A percentile compares a stretch with the other conserved stretches of the same genome.
phyloP scores from a whole-genome alignment of 371 early-diverging fungal genomes.

The Rhizomucor miehei region DNA sequence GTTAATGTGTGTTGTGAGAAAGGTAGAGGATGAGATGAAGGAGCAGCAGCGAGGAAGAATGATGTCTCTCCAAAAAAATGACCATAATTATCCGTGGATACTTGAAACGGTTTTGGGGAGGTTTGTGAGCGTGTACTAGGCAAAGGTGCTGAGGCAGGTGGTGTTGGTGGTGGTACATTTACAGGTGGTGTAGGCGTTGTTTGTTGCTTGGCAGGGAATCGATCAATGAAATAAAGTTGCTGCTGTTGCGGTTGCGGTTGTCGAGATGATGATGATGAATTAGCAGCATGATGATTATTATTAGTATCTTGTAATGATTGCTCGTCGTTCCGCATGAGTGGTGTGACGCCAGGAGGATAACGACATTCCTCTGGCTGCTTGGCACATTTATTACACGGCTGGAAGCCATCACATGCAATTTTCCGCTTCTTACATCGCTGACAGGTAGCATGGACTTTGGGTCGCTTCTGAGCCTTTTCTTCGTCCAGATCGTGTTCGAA shows the following conservation, averaged over 20 bases:
- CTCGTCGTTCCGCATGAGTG: neutral
- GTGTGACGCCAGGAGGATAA: constrained; percentile 13
- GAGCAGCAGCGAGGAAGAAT: neutral
- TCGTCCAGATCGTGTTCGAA: neutral
- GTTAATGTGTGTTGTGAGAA: no score
- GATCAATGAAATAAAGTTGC: neutral
- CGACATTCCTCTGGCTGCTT: constrained; percentile 8
- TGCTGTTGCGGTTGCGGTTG: neutral
- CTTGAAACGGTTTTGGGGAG: neutral
- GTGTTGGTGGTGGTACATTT: neutral
- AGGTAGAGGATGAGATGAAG: neutral
- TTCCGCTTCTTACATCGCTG: constrained; percentile 14
- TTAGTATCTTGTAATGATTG: no score
- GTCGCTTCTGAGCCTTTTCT: constrained; percentile 7
- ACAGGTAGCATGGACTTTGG: constrained; percentile 15
- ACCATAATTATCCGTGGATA: constrained; percentile 3
- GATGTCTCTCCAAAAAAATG: constrained; percentile 13
- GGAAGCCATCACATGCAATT: constrained; percentile 18
- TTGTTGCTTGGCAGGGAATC: neutral
- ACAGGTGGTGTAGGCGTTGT: no score
- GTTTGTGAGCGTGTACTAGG: no score
- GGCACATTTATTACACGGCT: constrained; percentile 5
- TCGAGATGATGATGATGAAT: neutral
- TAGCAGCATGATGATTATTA: no score
- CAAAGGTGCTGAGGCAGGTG: neutral